Conservation (phyloP, 257 asterid species). For the Solanum ossicruentum region DNA sequence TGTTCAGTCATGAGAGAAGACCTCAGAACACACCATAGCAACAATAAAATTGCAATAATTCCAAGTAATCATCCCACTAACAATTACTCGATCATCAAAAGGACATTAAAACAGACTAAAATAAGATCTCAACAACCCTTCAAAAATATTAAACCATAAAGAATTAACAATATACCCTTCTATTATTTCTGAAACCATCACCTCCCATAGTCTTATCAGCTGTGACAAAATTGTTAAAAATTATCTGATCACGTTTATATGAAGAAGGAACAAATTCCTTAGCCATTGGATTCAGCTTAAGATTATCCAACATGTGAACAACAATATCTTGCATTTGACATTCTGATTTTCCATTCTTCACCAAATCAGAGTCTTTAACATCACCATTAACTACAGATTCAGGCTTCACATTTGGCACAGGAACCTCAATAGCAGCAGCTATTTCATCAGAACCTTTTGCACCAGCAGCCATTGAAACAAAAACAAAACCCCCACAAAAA, state of each 20-base stretch:
- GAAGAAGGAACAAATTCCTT: slow-evolving; percentile 87
- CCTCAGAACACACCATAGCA: background rate
- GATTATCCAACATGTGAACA: slow-evolving; percentile 53
- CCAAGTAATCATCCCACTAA: background rate
- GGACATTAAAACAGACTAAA: background rate
- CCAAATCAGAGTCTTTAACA: slow-evolving; percentile 37
- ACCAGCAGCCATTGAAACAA: slow-evolving; percentile 77
- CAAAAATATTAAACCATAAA: background rate
- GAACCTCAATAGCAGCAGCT: slow-evolving; percentile 36
- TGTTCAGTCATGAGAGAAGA: background rate
- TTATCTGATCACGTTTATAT: slow-evolving; percentile 45
- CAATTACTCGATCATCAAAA: background rate
- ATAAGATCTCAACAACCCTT: background rate
- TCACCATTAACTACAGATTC: slow-evolving; percentile 7
- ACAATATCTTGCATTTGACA: slow-evolving; percentile 41
- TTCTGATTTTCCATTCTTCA: slow-evolving; percentile 47
- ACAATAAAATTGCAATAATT: background rate
- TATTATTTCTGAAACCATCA: slow-evolving; percentile 50
- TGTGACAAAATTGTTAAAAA: slow-evolving; percentile 31
- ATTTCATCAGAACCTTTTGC: slow-evolving; percentile 63
- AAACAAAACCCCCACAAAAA: slow-evolving; percentile 2
- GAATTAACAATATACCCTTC: slow-evolving; percentile 48
- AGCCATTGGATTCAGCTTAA: slow-evolving; percentile 83
- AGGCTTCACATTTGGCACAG: slow-evolving; percentile 17
- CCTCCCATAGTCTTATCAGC: slow-evolving; percentile 32